A percentile compares a stretch with the other conserved stretches of the same genome.
These are phyloP conservation scores for Martiniozyma abietophila DNA, from an alignment of 805 yeast species.

Conservation along the genomic window DNA sequence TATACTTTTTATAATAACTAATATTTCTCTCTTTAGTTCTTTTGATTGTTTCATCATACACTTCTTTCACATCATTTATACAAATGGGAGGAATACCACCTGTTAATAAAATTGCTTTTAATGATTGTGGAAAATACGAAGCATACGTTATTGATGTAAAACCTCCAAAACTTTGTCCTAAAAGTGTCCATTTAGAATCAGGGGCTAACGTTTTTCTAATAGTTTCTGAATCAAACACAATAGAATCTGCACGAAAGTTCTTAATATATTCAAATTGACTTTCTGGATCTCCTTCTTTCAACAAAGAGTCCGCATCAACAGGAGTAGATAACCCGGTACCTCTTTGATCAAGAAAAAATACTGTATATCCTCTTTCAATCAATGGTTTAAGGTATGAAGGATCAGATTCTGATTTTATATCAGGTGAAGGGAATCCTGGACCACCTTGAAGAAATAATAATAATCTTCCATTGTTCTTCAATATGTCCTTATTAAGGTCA, in stretches of 20 bases:
- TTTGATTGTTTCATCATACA: conserved; percentile 38
- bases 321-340: conserved; percentile 52
- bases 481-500: conserved; percentile 13
- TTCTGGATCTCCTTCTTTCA: conserved; percentile 11
- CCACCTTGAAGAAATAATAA: conserved; percentile 44
- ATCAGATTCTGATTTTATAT: conserved; percentile 11
- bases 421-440: conserved; percentile 39
- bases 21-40: conserved; percentile 39
- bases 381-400: conserved; percentile 16
- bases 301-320: conserved; percentile 27
- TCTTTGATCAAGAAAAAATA: conserved; percentile 43
- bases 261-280: conserved; percentile 31
- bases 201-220: conserved; percentile 30
- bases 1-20: conserved; percentile 40
- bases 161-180: conserved; percentile 25
- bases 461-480: conserved; percentile 19
- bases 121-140: conserved; percentile 18
- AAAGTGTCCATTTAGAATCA: conserved; percentile 35
- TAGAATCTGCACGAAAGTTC: conserved; percentile 44
- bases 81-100: conserved; percentile 54
- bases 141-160: conserved; percentile 10
- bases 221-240: conserved; percentile 40
- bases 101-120: conserved; percentile 38
- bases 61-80: conserved; percentile 32
- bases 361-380: conserved; percentile 15